These are phyloP conservation scores for Ophiostoma angusticollis DNA, from an alignment of 2,329 filamentous ascomycete genomes.

Conservation along the genomic window DNA sequence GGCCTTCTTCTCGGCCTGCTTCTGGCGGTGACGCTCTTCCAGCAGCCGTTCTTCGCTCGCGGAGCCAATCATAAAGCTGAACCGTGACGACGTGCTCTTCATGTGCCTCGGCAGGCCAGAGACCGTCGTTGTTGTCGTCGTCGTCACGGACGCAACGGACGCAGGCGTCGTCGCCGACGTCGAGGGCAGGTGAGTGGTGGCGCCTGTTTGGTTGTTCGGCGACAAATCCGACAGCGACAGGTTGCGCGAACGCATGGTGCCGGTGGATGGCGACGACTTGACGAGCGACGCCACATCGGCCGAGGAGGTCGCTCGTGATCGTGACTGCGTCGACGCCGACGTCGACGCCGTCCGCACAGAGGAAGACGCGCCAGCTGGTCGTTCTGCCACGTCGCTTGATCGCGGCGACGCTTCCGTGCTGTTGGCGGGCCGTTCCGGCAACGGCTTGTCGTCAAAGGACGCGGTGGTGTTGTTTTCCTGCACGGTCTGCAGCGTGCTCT, in stretches of 20 bases:
- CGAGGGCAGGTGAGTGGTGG: not conserved
- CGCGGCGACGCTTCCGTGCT: constrained; percentile 28
- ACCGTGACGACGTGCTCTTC: constrained; percentile 66
- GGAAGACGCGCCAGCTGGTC: constrained; percentile 18
- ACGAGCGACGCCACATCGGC: constrained; percentile 16
- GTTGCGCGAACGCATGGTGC: constrained; percentile 36
- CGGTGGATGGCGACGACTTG: constrained; percentile 22
- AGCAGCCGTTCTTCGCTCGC: constrained; percentile 55
- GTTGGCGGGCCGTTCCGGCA: constrained; percentile 13
- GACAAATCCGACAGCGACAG: constrained; percentile 39
- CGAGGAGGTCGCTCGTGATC: constrained; percentile 19
- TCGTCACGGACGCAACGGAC: constrained; percentile 29
- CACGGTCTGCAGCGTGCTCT: constrained; percentile 8
- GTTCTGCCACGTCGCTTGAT: not conserved
- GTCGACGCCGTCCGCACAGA: constrained; percentile 15
- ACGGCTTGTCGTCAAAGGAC: constrained; percentile 15
- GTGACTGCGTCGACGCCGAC: constrained; percentile 23
- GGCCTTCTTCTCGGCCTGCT: constrained; percentile 47
- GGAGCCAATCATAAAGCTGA: constrained; percentile 66
- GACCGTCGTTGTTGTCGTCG: too few species aligned
- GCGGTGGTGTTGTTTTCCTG: constrained; percentile 13
- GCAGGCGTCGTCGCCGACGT: constrained; percentile 6
- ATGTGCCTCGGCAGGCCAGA: constrained; percentile 43
- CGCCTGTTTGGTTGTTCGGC: constrained; percentile 28
- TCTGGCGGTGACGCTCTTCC: constrained; percentile 59